Evolutionary conservation across 2,329 filamentous ascomycete genomes (phyloP), one percentile per base, ranked within the genome.

Genomic region (Phaeophleospora eucalypticola): DNA sequence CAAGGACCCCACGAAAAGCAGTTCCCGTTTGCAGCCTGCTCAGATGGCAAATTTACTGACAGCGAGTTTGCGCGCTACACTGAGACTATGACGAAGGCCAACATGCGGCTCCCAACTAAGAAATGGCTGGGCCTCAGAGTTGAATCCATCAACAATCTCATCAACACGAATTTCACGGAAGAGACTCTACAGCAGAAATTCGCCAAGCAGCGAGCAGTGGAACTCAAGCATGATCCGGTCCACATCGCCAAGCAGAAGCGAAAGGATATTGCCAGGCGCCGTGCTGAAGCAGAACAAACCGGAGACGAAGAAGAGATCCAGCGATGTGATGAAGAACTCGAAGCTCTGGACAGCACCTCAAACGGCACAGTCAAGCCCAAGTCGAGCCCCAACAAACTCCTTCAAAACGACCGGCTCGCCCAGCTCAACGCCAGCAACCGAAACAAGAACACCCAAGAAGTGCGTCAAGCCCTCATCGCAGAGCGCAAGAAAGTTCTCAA

Each of bases 11-110:
- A 86, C 0, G 80, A 89, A 62, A 86, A 85, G 65, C 83, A 90
- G 29, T 96, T 89, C 71, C 89, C 90, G 3, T 96, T 97, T 67
- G 84, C 93, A 52, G 84, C 85, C 53, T 90, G 91, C 64, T 97
- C 93, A 0, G 90, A 95, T 65, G 82, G 83, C 41, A 75, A 78
- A 35, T 87, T 97, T 62, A 87, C 86, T 8, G 53, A 93, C 79
- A 72, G 76, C 42, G 93, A 98, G 65, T 87, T 88, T 69, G 83
- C 84, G 48, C 84, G 88, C 19, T 96, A 89, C 68, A 84, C 86
- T 58, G 80, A 84, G 48, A 83, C 83, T 7, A 84, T 90, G 64
- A 73, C 80, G 17, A 80, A 83, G 21, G 88, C 94, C 43, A 81
- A 81, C 51, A 75, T 89, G 45, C 77, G 82, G 43, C 67, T 93